These are phyloP conservation scores for Saccharomycopsis fibuligera DNA, from an alignment of 805 yeast genomes.

Conservation along the genomic window DNA sequence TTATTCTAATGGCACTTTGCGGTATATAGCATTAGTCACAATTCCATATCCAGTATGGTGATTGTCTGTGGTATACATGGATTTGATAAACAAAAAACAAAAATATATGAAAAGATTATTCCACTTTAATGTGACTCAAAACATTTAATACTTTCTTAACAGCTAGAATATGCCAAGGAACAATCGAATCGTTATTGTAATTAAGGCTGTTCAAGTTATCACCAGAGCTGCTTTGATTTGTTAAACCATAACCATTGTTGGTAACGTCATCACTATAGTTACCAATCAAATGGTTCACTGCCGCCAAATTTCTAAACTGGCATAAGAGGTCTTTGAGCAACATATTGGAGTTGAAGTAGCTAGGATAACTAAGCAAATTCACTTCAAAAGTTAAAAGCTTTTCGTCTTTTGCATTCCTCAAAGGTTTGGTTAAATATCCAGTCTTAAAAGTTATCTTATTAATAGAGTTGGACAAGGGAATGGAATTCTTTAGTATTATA, in stretches of 20 bases:
- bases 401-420: slow-evolving; percentile 25
- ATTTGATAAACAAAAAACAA: too few species aligned
- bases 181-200: slow-evolving; percentile 30
- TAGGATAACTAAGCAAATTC: slow-evolving; percentile 67
- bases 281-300: slow-evolving; percentile 29
- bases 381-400: slow-evolving; percentile 46
- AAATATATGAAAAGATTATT: slow-evolving; percentile 1
- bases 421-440: slow-evolving; percentile 54
- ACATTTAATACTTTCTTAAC: slow-evolving; percentile 56
- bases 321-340: slow-evolving; percentile 48
- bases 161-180: slow-evolving; percentile 72
- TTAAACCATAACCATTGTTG: slow-evolving; percentile 4
- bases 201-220: slow-evolving; percentile 3
- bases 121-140: slow-evolving; percentile 51
- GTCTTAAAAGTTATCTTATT: slow-evolving; percentile 64
- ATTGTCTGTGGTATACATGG: too few species aligned
- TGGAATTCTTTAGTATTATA: slow-evolving; percentile 49
- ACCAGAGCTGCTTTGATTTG: background rate
- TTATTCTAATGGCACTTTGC: too few species aligned
- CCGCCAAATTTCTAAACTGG: slow-evolving; percentile 56
- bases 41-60: too few species aligned
- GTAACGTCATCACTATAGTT: slow-evolving; percentile 29
- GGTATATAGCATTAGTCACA: too few species aligned
- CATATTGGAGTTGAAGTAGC: slow-evolving; percentile 49
- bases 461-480: slow-evolving; percentile 65